These are phyloP conservation scores for Leishmania aethiopica DNA, from an alignment of 208 protist species.

Conservation along the genomic window DNA sequence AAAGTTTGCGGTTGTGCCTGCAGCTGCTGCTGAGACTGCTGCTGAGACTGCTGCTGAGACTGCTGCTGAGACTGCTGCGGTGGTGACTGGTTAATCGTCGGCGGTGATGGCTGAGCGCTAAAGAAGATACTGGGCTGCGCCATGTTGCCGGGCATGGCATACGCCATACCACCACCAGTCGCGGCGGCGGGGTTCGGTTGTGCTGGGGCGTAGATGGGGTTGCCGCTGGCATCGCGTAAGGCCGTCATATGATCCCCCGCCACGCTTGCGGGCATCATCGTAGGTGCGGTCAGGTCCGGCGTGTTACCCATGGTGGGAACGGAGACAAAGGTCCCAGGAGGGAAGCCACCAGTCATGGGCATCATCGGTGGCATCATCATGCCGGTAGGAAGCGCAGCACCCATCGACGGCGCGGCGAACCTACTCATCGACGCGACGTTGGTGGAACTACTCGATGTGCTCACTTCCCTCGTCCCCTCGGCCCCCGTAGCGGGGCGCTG, in stretches of 20 bases:
- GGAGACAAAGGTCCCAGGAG: conserved; percentile 16
- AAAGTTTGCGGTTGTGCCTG: conserved; percentile 8
- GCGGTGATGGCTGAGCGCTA: neutral
- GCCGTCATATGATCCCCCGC: conserved; percentile 4
- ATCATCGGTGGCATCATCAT: conserved; percentile 17
- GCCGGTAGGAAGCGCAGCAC: conserved; percentile 1
- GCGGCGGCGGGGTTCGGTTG: neutral
- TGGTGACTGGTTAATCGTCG: neutral
- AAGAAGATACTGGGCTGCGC: neutral
- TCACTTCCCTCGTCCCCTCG: conserved; percentile 4
- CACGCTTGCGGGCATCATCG: conserved; percentile 10
- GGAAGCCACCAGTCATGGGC: conserved; percentile 6
- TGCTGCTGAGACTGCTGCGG: conserved; percentile 1
- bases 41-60: too few species aligned
- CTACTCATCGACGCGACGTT: conserved; percentile 1
- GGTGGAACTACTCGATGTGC: conserved; percentile 1
- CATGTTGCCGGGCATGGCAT: conserved; percentile 7
- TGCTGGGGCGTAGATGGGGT: conserved; percentile 7
- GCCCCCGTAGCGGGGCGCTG: conserved; percentile 6
- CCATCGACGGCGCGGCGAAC: neutral
- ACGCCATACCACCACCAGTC: conserved; percentile 11
- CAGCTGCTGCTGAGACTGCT: conserved; percentile 8
- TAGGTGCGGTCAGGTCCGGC: conserved; percentile 7
- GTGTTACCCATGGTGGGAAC: conserved; percentile 2
- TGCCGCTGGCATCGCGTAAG: conserved; percentile 20